A percentile compares a stretch with the other conserved stretches of the same genome.
These are phyloP conservation scores for Blastocystis hominis DNA, from an alignment of 352 stramenopile genomes.

Conservation along the genomic window DNA sequence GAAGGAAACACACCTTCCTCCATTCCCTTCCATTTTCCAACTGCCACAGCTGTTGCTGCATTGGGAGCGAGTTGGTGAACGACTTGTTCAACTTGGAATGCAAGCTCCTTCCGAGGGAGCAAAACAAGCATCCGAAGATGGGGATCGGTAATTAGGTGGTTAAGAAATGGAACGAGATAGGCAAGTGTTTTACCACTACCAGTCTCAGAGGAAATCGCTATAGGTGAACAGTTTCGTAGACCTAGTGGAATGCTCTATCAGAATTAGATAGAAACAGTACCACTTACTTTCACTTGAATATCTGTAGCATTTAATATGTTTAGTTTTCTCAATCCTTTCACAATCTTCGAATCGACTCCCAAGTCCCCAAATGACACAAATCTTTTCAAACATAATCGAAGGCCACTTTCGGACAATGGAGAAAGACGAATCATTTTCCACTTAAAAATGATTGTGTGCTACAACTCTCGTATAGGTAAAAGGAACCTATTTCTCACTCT, in stretches of 20 bases:
- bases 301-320: neutral
- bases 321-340: neutral
- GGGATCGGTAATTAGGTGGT: neutral
- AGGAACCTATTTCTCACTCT: neutral
- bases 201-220: constrained; percentile 37
- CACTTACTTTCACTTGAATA: constrained; percentile 32
- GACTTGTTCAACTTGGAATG: constrained; percentile 20
- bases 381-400: neutral
- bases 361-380: neutral
- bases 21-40: neutral
- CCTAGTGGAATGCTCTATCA: constrained; percentile 11
- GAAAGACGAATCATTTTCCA: neutral
- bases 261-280: neutral
- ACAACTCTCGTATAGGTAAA: neutral
- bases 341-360: neutral
- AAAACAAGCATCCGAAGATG: constrained; percentile 11
- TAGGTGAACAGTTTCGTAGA: neutral
- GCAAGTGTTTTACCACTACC: constrained; percentile 37
- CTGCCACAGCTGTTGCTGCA: neutral
- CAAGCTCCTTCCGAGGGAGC: constrained; percentile 12
- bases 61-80: constrained; percentile 9
- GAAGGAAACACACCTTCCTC: neutral
- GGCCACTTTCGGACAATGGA: neutral
- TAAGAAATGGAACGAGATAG: constrained; percentile 47
- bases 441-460: neutral